phyloP scores from a whole-genome alignment of 257 asterid species.

The Solanum pinnatisectum region DNA sequence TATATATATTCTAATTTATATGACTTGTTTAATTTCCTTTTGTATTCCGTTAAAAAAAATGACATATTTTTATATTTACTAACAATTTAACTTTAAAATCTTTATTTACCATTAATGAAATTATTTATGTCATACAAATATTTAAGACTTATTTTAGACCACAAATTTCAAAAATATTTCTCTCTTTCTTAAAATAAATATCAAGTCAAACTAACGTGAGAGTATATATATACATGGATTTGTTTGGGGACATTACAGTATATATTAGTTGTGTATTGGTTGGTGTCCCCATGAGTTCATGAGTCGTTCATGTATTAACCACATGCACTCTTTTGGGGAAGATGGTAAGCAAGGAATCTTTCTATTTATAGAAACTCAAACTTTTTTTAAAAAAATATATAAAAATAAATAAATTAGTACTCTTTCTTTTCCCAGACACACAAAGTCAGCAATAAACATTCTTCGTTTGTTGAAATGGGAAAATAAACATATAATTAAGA shows the following conservation, averaged over 20 bases:
- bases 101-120: too few species aligned
- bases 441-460: background rate
- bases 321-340: background rate
- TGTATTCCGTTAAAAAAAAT: too few species aligned
- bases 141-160: too few species aligned
- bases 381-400: background rate
- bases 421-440: slow-evolving; percentile 4
- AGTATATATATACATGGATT: too few species aligned
- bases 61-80: too few species aligned
- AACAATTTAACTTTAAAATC: too few species aligned
- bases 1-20: too few species aligned
- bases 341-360: slow-evolving; percentile 8
- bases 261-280: background rate
- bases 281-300: slow-evolving; percentile 4
- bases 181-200: too few species aligned
- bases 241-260: background rate
- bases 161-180: too few species aligned
- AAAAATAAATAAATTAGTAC: background rate
- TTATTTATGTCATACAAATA: too few species aligned
- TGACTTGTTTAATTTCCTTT: too few species aligned
- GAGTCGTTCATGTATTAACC: background rate
- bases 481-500: background rate
- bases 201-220: too few species aligned
- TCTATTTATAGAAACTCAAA: slow-evolving; percentile 8
- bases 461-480: background rate